Percentiles rank a stretch among this genome's conserved stretches.
Evolutionary conservation across 1,284 basidiomycete species (phyloP).

Genomic region (Apiotrichum montevideense): DNA sequence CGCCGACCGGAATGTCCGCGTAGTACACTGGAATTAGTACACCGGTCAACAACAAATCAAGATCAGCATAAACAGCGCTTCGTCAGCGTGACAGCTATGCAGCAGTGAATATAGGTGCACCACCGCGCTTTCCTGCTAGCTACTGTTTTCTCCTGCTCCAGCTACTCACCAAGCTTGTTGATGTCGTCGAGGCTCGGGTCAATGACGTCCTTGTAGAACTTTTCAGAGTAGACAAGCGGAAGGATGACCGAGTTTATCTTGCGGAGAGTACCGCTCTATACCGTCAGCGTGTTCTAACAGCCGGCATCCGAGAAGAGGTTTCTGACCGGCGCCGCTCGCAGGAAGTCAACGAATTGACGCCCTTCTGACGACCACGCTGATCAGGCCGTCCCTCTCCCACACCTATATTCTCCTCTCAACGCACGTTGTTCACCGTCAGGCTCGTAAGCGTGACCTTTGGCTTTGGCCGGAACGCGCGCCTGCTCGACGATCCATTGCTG

Average conservation of each 20-base stretch:
- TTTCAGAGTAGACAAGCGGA: constrained; percentile 45
- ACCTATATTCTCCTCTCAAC: constrained; percentile 4
- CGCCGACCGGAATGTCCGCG: constrained; percentile 46
- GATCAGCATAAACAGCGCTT: no score
- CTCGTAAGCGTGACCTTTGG: constrained; percentile 46
- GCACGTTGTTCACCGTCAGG: constrained; percentile 45
- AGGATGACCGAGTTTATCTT: constrained; percentile 45
- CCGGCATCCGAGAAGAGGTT: no score
- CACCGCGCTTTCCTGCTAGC: background rate
- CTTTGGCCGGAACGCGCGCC: constrained; percentile 33
- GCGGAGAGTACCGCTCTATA: constrained; percentile 41
- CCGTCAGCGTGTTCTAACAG: background rate
- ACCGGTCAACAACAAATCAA: background rate
- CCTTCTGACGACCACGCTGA: no score
- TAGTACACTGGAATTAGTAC: constrained; percentile 36
- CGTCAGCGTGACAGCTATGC: no score
- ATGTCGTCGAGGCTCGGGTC: constrained; percentile 41
- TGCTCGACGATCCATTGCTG: background rate
- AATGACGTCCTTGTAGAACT: constrained; percentile 45
- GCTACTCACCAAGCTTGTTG: constrained; percentile 44
- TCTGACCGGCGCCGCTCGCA: no score
- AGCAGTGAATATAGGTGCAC: no score
- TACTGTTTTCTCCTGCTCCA: background rate
- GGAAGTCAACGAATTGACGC: no score
- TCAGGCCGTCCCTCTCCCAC: background rate